Conservation (phyloP, 129 eudicot genomes). For the Lactuca sativa region DNA sequence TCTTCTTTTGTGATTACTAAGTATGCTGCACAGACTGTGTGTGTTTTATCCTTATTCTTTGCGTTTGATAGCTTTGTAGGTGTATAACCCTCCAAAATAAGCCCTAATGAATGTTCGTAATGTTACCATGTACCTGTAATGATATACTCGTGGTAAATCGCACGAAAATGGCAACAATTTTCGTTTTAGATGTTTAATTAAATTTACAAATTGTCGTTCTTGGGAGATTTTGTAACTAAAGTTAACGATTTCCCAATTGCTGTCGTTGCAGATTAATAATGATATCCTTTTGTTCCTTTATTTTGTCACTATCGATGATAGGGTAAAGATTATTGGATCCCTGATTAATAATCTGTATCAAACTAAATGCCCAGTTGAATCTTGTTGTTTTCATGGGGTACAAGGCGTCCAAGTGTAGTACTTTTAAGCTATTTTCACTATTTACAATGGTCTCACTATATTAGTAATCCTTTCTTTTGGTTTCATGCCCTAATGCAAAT, state of each 20-base stretch:
- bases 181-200: constrained; percentile 3
- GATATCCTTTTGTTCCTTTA: neutral
- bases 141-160: constrained; percentile 6
- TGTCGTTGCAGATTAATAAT: constrained; percentile 2
- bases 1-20: constrained; percentile 4
- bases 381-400: neutral
- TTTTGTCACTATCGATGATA: neutral
- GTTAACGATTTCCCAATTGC: neutral
- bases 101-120: constrained; percentile 17
- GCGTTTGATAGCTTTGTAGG: neutral
- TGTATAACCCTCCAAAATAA: neutral
- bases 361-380: neutral
- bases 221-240: neutral
- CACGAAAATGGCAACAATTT: constrained; percentile 5
- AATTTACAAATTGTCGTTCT: neutral
- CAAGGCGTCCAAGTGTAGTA: neutral
- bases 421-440: neutral
- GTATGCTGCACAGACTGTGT: neutral
- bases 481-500: neutral
- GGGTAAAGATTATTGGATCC: neutral
- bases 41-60: neutral
- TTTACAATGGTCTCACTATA: neutral
- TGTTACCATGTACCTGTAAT: neutral
- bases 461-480: neutral
- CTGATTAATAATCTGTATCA: neutral